Percentiles rank a stretch among this genome's conserved stretches.
Conservation (phyloP, 768 basidiomycete genomes). For the Polyporus arcularius region DNA sequence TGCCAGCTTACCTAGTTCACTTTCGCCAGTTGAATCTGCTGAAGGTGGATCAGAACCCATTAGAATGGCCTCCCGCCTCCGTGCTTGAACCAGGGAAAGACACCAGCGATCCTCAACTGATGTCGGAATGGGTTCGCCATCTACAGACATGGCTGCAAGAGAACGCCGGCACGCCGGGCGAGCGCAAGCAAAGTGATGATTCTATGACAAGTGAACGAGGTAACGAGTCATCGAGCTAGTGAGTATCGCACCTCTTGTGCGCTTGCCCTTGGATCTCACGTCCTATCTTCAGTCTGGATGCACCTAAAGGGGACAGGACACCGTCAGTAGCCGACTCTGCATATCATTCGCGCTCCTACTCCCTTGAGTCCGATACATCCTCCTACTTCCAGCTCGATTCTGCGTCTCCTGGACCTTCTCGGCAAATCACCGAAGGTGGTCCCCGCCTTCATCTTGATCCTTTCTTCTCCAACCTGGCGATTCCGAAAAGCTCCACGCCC, state of each 20-base stretch:
- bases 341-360: conserved; percentile 48
- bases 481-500: conserved; percentile 19
- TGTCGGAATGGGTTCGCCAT: conserved; percentile 70
- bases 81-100: conserved; percentile 49
- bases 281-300: conserved; percentile 1
- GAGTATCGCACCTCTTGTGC: conserved; percentile 29
- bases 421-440: conserved; percentile 37
- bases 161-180: conserved; percentile 38
- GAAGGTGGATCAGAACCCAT: conserved; percentile 87
- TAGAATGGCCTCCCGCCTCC: conserved; percentile 85
- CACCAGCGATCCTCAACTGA: conserved; percentile 47
- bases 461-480: conserved; percentile 39
- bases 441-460: conserved; percentile 52
- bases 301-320: conserved; percentile 4
- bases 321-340: conserved; percentile 7
- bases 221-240: conserved; percentile 36
- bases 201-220: conserved; percentile 47
- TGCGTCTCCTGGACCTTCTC: conserved; percentile 33
- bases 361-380: conserved; percentile 59
- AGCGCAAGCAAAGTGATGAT: conserved; percentile 46
- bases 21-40: conserved; percentile 77
- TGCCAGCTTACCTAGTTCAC: conserved; percentile 77
- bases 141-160: conserved; percentile 78
- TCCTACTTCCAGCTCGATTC: conserved; percentile 42
- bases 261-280: not conserved